Evolutionary conservation across 1,139 yeast species (phyloP), one percentile per base, ranked within the genome.

Genomic region (Hyphopichia buzzinii): DNA sequence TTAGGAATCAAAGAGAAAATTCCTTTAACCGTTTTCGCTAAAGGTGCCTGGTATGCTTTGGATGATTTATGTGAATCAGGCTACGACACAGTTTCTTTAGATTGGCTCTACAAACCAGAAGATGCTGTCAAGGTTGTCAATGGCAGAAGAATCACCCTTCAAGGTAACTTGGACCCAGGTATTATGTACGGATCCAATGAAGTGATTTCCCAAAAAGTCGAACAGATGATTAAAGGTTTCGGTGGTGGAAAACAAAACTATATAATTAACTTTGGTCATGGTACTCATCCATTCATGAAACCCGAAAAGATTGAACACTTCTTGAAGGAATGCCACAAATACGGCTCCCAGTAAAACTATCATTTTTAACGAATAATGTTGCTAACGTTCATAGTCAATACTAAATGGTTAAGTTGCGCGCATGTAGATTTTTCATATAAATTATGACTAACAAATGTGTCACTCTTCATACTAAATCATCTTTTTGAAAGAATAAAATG

Each of bases 41-140:
- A 90, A 66, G 96, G 96, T 34, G 95, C 98, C 0, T 92, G 97
- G 97, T 92, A 89, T 54, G 97, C 97, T 4, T 70, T 92, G 39
- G 94, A 92, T 51, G 84, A 82, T 39, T 71, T 92, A 44, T 85
- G 96, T 55, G 80, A 79, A 30, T 67, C 87, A n/a, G 95, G 94
- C 7, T 94, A 88, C 63, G 82, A 90, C 54, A 78, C 80, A 17
- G 89, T 92, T 14, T 89, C 97, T 2, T 74, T 92, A 39, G 98
- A 92, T 62, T 92, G 97, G 97, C 69, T 81, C 32, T 84, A 82
- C 65, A 82, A 77, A 48, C 98, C 98, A 17, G 79, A 72, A 37
- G 88, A 85, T 43, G 97, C 97, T 3, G 88, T 84, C 30, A 75
- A 78, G 54, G 74, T 83, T n/a, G 83, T 80, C 44, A 73, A 78